A percentile compares a stretch with the other conserved stretches of the same genome.
Evolutionary conservation across 1,284 basidiomycete species (phyloP).

Genomic region (Marasmius oreades): DNA sequence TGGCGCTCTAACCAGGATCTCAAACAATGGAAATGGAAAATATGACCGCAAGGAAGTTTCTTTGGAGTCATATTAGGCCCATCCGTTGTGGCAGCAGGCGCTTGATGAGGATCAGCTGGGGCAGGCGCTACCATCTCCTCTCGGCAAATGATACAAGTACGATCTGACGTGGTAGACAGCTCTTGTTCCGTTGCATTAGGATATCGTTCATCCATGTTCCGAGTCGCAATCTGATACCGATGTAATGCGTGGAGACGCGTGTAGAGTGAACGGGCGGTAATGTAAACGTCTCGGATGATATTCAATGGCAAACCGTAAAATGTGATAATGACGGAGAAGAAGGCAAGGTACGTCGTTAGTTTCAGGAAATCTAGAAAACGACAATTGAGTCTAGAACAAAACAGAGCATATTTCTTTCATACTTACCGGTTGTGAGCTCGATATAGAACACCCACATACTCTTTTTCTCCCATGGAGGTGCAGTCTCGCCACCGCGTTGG

Average conservation of each 20-base stretch:
- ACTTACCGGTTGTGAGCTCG: conserved; percentile 83
- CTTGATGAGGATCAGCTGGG: conserved; percentile 28
- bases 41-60: conserved; percentile 93
- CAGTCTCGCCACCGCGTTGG: conserved; percentile 76
- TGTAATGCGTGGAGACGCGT: conserved; percentile 83
- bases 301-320: conserved; percentile 97
- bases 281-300: conserved; percentile 94
- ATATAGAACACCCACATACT: conserved; percentile 97
- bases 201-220: conserved; percentile 96
- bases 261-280: conserved; percentile 90
- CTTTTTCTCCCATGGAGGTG: conserved; percentile 95
- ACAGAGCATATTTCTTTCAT: neutral
- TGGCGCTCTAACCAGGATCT: conserved; percentile 98
- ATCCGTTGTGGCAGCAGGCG: conserved; percentile 36
- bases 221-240: conserved; percentile 90
- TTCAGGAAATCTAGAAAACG: conserved; percentile 79
- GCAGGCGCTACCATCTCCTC: conserved; percentile 82
- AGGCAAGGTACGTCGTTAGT: conserved; percentile 87
- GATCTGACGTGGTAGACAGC: conserved; percentile 76
- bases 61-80: conserved; percentile 95
- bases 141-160: conserved; percentile 97
- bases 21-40: conserved; percentile 98
- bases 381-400: conserved; percentile 4
- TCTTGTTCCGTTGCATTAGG: conserved; percentile 92
- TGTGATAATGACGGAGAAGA: conserved; percentile 90